Base-by-base conservation (phyloP, 176 grass and related monocot species). In the Canna indica region DNA sequence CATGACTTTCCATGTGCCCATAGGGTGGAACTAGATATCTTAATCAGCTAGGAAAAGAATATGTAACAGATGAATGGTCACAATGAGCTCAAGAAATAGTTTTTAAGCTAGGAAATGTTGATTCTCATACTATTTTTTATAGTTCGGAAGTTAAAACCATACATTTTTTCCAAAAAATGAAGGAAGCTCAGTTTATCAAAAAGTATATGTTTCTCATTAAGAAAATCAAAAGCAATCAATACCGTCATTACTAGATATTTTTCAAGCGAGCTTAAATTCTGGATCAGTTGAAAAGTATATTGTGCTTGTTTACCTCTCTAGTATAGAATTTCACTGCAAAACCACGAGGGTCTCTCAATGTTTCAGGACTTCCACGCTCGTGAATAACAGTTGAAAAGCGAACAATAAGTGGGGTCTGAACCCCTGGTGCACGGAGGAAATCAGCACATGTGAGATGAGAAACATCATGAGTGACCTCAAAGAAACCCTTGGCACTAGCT, bases 261-360 rank as follows among this genome's bases (percentile, higher is more conserved):
- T n/a, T n/a, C n/a, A n/a, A n/a, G n/a, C n/a, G n/a, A n/a, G n/a
- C n/a, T n/a, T n/a, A n/a, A n/a, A n/a, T n/a, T n/a, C n/a, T n/a
- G n/a, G n/a, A n/a, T n/a, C n/a, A n/a, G n/a, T n/a, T n/a, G n/a
- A n/a, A n/a, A n/a, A n/a, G n/a, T n/a, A n/a, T n/a, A n/a, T n/a
- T n/a, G n/a, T n/a, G n/a, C n/a, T n/a, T n/a, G 8, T 10, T 56
- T 87, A 95, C 91, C 91, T 95, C 91, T 87, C 91, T 90, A 7
- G 82, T 90, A 77, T 95, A 95, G 73, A 95, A 95, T 67, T 95
- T 95, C 22, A 90, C 87, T 6, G 87, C 91, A 72, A 90, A 95
- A 76, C 87, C 91, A 79, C 84, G 87, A 15, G 91, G 87, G 41
- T 95, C 87, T 69, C 91, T 84, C 71, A 95, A 59, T 28, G 91